Evolutionary conservation across 1,139 yeast species (phyloP), one percentile per base, ranked within the genome.

Genomic region (Hyphopichia fennica): DNA sequence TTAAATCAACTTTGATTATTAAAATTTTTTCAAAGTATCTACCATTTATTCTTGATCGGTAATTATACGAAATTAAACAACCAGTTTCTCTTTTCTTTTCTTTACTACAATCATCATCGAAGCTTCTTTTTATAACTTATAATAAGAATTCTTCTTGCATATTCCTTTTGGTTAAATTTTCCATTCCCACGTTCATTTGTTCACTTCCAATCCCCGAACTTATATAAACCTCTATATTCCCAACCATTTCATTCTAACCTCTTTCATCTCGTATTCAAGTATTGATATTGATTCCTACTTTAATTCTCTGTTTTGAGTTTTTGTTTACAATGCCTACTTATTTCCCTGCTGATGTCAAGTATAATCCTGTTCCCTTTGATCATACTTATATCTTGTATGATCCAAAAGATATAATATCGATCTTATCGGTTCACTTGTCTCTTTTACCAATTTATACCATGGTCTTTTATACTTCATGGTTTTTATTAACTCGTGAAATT

Each of bases 391-490:
- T 93, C 30, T 69, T 87, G 25, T 93, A 90, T 57, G 84, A 87
- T 48, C 86, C 90, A 3, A 63, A 68, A 15, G 95, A 85, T 54
- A 51, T 67, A 11, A 40, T 87, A 11, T 84, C 96, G 1, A 60
- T 80, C 34, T 53, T 77, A 1, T 70, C 82, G 16, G 96, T 95
- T 2, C 79, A 85, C 41, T 75, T 87, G 43, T 85, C 97, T 15
- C 72, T 93, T 31, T 69, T 85, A n/a, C 99, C 99, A 1, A 86
- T 91, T 40, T 79, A 84, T 38, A 72, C 89, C 31, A 75, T 91
- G 67, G 81, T 88, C 20, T 87, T 87, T 54, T 86, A 91, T 57
- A 78, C 89, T 23, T 81, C 96, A 10, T 86, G 96, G 88, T 86
- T 90, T 54, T 69, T 90, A 35, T 66, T 84, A 11, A 79, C 96